Conservation (phyloP, 225 moss, liverwort and hornwort genomes). For the Physcomitrellopsis africana region DNA sequence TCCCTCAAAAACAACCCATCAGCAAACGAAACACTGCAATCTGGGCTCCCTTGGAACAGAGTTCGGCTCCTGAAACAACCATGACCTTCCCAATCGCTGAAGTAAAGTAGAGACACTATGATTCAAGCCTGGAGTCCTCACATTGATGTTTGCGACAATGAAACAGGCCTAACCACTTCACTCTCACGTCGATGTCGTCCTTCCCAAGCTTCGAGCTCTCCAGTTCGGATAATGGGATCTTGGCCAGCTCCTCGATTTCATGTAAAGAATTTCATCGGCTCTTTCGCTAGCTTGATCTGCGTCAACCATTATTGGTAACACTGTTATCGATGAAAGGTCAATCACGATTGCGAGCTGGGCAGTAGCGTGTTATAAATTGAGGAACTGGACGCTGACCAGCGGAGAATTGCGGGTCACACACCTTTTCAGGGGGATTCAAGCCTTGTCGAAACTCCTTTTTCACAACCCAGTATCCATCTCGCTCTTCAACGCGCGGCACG, state of each 20-base stretch:
- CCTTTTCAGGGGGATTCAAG: too few species aligned
- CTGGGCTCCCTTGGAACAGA: too few species aligned
- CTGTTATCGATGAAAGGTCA: too few species aligned
- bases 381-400: too few species aligned
- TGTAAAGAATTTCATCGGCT: constrained; percentile 82
- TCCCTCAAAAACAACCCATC: background rate
- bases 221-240: constrained; percentile 65
- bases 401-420: too few species aligned
- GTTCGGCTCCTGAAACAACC: background rate
- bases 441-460: too few species aligned
- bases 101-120: too few species aligned
- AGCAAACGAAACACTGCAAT: too few species aligned
- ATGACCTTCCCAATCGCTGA: background rate
- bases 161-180: constrained; percentile 93
- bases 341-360: background rate
- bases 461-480: too few species aligned
- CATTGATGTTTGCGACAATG: constrained; percentile 92
- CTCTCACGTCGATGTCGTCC: constrained; percentile 77
- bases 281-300: constrained; percentile 77
- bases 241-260: constrained; percentile 66
- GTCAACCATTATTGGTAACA: background rate
- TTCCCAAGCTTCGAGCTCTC: constrained; percentile 64
- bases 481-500: constrained; percentile 64
- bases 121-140: constrained; percentile 22
- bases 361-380: too few species aligned